Evolutionary conservation across 2,329 filamentous ascomycete genomes (phyloP).

Genomic region (Penicillium psychrosexuale): DNA sequence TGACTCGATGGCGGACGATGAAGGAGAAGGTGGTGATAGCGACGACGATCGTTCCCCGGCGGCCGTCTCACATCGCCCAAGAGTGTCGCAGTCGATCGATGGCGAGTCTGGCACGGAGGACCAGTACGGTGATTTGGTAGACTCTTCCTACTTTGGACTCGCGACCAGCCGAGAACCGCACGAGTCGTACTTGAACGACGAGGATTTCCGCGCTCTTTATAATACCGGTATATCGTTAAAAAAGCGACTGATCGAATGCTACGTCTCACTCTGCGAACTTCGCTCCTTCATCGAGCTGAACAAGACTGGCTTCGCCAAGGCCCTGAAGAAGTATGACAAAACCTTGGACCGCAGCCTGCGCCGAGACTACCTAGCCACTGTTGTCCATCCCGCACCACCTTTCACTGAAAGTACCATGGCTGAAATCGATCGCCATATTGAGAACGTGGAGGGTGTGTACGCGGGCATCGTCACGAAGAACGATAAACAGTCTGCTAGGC

Average conservation of each 20-base stretch:
- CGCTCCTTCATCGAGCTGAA: slow-evolving; percentile 96
- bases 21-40: slow-evolving; percentile 51
- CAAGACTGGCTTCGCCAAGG: slow-evolving; percentile 92
- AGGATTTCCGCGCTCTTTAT: slow-evolving; percentile 65
- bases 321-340: slow-evolving; percentile 98
- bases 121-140: slow-evolving; percentile 33
- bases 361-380: slow-evolving; percentile 67
- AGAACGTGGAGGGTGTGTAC: slow-evolving; percentile 74
- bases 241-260: slow-evolving; percentile 81
- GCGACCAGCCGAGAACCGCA: slow-evolving; percentile 36
- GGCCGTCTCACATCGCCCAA: slow-evolving; percentile 8
- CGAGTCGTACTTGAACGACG: slow-evolving; percentile 74
- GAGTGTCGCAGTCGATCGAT: slow-evolving; percentile 24
- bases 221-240: slow-evolving; percentile 80
- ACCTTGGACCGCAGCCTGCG: slow-evolving; percentile 81
- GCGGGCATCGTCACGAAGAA: slow-evolving; percentile 78
- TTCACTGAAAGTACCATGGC: slow-evolving; percentile 73
- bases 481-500: slow-evolving; percentile 70
- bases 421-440: slow-evolving; percentile 67
- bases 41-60: slow-evolving; percentile 54
- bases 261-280: slow-evolving; percentile 89
- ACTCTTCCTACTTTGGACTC: slow-evolving; percentile 32
- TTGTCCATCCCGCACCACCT: slow-evolving; percentile 75
- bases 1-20: slow-evolving; percentile 52
- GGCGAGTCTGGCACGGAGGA: slow-evolving; percentile 30